Evolutionary conservation across 805 yeast species (phyloP).

Genomic region (Kluyveromyces nonfermentans): DNA sequence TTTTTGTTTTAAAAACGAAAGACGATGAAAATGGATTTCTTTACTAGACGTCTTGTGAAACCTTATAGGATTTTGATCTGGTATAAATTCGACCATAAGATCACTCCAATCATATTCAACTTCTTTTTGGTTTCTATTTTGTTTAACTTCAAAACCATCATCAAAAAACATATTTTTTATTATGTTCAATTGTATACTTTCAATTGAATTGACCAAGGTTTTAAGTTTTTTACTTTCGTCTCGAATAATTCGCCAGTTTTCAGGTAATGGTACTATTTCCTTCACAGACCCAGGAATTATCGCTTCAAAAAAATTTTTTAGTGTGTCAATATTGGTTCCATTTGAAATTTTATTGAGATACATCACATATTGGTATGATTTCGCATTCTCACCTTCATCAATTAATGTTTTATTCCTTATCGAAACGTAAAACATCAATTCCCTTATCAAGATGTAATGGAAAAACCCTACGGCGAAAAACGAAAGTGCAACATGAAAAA

Average conservation of each 20-base stretch:
- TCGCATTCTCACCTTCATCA: constrained; percentile 19
- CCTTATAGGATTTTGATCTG: background rate
- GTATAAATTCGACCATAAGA: background rate
- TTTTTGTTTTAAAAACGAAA: background rate
- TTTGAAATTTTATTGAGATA: constrained; percentile 41
- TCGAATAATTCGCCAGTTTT: constrained; percentile 34
- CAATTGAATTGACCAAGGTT: constrained; percentile 29
- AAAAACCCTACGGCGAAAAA: constrained; percentile 45
- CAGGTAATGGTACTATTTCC: constrained; percentile 29
- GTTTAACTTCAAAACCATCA: background rate
- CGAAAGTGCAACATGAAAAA: constrained; percentile 57
- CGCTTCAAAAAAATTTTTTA: constrained; percentile 17
- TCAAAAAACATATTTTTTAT: constrained; percentile 4
- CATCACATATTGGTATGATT: constrained; percentile 25
- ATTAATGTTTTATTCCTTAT: constrained; percentile 37
- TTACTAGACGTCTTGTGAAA: background rate
- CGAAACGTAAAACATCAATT: constrained; percentile 41
- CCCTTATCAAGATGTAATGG: constrained; percentile 47
- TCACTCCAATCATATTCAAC: background rate
- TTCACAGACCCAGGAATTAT: constrained; percentile 46
- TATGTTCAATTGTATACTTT: constrained; percentile 32
- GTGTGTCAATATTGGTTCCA: constrained; percentile 12
- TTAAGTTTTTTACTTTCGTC: constrained; percentile 24
- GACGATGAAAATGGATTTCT: background rate
- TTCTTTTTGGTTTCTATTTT: background rate